phyloP scores from a whole-genome alignment of 2,329 filamentous ascomycete genomes.

The Trichoderma sp. region DNA sequence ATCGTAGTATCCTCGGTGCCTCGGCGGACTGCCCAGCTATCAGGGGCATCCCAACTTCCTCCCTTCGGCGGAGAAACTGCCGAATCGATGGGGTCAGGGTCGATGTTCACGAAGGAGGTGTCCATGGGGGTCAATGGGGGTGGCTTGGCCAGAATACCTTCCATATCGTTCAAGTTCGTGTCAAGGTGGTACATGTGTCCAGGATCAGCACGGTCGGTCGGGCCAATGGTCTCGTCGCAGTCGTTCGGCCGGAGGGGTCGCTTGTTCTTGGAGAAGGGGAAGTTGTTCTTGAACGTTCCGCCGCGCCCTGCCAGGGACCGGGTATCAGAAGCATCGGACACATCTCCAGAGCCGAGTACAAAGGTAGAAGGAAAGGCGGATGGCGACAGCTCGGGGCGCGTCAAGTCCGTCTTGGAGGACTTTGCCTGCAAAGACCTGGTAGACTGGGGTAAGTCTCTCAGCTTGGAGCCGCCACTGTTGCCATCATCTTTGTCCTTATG shows the following conservation, averaged over 20 bases:
- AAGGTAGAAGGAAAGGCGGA: conserved; percentile 37
- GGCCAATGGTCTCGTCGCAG: conserved; percentile 60
- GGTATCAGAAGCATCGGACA: conserved; percentile 33
- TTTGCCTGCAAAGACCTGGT: conserved; percentile 53
- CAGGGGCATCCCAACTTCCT: conserved; percentile 85
- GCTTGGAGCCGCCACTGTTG: conserved; percentile 33
- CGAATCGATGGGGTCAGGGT: conserved; percentile 42
- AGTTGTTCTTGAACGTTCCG: conserved; percentile 62
- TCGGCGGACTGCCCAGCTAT: conserved; percentile 91
- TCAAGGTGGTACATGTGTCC: conserved; percentile 74
- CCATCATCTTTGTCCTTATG: conserved; percentile 57
- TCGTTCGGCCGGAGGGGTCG: conserved; percentile 48
- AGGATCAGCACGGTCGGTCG: conserved; percentile 58
- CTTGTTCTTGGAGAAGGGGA: conserved; percentile 59
- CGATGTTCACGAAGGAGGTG: conserved; percentile 48
- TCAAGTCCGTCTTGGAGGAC: conserved; percentile 48
- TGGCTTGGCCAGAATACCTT: conserved; percentile 77
- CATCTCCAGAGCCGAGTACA: conserved; percentile 29
- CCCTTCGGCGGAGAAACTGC: conserved; percentile 45
- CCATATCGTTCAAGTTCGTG: conserved; percentile 86
- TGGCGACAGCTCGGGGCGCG: conserved; percentile 40
- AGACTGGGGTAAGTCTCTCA: conserved; percentile 52
- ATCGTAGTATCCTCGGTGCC: conserved; percentile 63
- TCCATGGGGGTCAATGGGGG: conserved; percentile 70
- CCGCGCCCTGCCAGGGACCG: conserved; percentile 31